Percentiles rank a stretch among this genome's conserved stretches.
These are phyloP conservation scores for Aureobasidium mangrovei DNA, from an alignment of 2,329 filamentous ascomycete genomes.

Conservation along the genomic window DNA sequence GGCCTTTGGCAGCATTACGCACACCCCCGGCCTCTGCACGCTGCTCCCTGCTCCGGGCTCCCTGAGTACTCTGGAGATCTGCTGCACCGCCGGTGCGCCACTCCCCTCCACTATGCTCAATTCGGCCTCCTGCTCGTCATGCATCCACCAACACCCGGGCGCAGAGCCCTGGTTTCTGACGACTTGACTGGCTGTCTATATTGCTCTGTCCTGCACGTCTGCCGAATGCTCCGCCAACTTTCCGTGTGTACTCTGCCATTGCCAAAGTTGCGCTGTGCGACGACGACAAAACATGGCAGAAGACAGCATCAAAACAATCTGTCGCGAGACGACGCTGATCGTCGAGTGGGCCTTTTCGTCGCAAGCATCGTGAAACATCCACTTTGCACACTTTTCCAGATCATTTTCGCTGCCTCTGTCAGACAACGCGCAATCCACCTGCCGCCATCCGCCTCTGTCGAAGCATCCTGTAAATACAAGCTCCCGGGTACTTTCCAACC, in stretches of 20 bases:
- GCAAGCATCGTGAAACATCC: constrained; percentile 12
- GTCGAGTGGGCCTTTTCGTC: neutral
- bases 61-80: constrained; percentile 7
- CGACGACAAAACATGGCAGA: constrained; percentile 1
- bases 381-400: neutral
- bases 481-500: neutral
- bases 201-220: neutral
- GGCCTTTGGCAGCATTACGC: too few species aligned
- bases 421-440: neutral
- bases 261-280: constrained; percentile 7
- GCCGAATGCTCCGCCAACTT: constrained; percentile 7
- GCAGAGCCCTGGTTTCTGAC: neutral
- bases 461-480: neutral
- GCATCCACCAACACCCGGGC: neutral
- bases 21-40: too few species aligned
- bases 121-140: constrained; percentile 4
- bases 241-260: neutral
- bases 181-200: neutral
- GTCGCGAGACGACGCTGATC: too few species aligned
- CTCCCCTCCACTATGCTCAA: neutral
- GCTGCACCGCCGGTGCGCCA: constrained; percentile 9
- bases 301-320: neutral
- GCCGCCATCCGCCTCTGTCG: neutral
- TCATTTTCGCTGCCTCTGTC: neutral
- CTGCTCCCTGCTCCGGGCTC: too few species aligned